Evolutionary conservation across 805 yeast genomes (phyloP).

Genomic region (Tetrapisispora arboricola): DNA sequence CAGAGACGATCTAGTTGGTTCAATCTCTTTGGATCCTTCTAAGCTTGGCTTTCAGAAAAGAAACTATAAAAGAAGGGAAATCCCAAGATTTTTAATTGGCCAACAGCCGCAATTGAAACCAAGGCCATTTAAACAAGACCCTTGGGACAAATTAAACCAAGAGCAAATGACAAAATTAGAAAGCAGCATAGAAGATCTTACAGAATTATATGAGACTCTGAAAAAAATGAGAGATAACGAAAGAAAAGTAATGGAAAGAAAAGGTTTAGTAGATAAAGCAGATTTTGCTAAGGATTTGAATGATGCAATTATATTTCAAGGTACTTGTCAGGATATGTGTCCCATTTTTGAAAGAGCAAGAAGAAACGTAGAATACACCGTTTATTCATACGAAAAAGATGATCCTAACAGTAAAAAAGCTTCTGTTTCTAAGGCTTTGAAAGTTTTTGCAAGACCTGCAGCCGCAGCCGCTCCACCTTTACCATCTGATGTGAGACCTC

Average conservation of each 20-base stretch:
- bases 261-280: constrained; percentile 80
- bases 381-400: constrained; percentile 66
- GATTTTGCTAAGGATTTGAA: constrained; percentile 71
- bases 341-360: constrained; percentile 87
- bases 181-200: constrained; percentile 43
- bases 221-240: constrained; percentile 67
- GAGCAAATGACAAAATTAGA: constrained; percentile 46
- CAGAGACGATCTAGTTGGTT: constrained; percentile 12
- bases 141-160: constrained; percentile 77
- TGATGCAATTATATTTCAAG: constrained; percentile 81
- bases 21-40: constrained; percentile 16
- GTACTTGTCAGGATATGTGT: constrained; percentile 90
- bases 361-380: constrained; percentile 79
- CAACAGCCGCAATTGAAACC: constrained; percentile 30
- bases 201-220: constrained; percentile 64
- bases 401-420: constrained; percentile 44
- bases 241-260: constrained; percentile 63
- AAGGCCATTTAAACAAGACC: constrained; percentile 29
- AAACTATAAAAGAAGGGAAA: constrained; percentile 17
- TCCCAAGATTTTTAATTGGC: constrained; percentile 30
- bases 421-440: constrained; percentile 54
- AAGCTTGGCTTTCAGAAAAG: constrained; percentile 14
- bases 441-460: constrained; percentile 92
- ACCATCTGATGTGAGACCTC: constrained; percentile 96
- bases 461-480: constrained; percentile 97